Evolutionary conservation across 495 filamentous ascomycete species (phyloP), one percentile per base, ranked within the genome.

Genomic region (Penicillium flavigenum): DNA sequence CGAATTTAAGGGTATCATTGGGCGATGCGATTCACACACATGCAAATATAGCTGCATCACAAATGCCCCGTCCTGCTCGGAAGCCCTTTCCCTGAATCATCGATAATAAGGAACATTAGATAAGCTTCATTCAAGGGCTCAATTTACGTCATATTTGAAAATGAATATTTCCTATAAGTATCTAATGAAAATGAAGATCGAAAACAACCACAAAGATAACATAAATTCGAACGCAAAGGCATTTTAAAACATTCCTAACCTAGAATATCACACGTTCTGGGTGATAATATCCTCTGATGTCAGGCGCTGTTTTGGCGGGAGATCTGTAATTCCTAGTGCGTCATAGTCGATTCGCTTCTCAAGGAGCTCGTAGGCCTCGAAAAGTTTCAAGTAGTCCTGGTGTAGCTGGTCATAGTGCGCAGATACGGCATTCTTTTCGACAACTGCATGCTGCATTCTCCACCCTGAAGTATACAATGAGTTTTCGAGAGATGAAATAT

Each of bases 401-500:
- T 45, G 20, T 20, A 45, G 42, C 17, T 45, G 20, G 42, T 45
- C 42, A 14, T 45, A 45, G 7, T 45, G 42, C 10, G 42, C 42
- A 1, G 7, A 45, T 45, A 45, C 20, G 42, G 42, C 42, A 45
- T 45, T 45, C 20, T 45, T 45, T 26, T 45, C 42, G 24, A 45
- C 10, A 4, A 45, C 4, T 9, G 26, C 17, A 45, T 45, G 20
- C 20, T 45, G 20, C 20, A 45, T 45, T 45, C 42, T 45, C 42
- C 42, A 45, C 42, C 42, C 42, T 14, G 42, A 45, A 26, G 42
- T 45, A 26, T 45, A 10, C 20, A 45, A 10, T 10, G 20, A 45
- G 42, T 9, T 45, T 26, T 45, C 42, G 42, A 45, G 42, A 45
- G 42, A 45, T 45, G 9, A 45, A 45, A 24, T 45, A 24, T 45